Conservation (phyloP, 257 asterid genomes). For the Verbena officinalis region DNA sequence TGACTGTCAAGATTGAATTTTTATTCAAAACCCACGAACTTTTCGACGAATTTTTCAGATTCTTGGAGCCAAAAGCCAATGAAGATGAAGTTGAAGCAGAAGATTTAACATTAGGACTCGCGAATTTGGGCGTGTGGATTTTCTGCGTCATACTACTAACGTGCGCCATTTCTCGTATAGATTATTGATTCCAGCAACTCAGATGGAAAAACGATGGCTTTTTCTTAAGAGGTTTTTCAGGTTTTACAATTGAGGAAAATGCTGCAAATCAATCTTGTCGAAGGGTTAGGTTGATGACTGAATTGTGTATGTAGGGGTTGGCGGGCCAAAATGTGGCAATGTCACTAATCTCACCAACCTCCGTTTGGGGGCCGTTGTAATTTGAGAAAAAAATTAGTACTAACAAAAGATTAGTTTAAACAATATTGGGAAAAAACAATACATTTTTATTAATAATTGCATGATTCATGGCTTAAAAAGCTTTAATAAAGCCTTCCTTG, state of each 20-base stretch:
- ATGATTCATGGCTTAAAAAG: too few species aligned
- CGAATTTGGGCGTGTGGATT: slow-evolving; percentile 51
- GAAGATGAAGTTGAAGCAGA: slow-evolving; percentile 47
- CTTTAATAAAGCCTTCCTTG: too few species aligned
- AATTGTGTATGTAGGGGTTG: slow-evolving; percentile 15
- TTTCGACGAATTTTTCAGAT: slow-evolving; percentile 43
- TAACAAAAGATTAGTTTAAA: too few species aligned
- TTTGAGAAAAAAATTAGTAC: too few species aligned
- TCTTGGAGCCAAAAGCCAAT: slow-evolving; percentile 53
- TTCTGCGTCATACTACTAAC: slow-evolving; percentile 55
- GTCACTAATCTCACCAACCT: slow-evolving; percentile 36
- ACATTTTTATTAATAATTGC: too few species aligned
- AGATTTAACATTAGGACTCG: slow-evolving; percentile 38
- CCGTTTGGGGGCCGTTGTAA: not conserved
- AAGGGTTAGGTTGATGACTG: slow-evolving; percentile 37
- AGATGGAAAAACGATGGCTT: not conserved
- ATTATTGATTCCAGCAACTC: slow-evolving; percentile 2
- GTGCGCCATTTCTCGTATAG: slow-evolving; percentile 40
- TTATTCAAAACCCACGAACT: slow-evolving; percentile 47
- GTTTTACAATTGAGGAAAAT: slow-evolving; percentile 5
- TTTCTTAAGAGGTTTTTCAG: slow-evolving; percentile 7
- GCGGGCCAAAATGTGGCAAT: slow-evolving; percentile 25
- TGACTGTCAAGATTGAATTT: slow-evolving; percentile 44
- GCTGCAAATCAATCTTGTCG: slow-evolving; percentile 4
- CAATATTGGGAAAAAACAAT: too few species aligned